Percentiles rank a stretch among this genome's conserved stretches.
These are phyloP conservation scores for Dactylonectria macrodidyma DNA, from an alignment of 2,329 filamentous ascomycete species.

Conservation along the genomic window DNA sequence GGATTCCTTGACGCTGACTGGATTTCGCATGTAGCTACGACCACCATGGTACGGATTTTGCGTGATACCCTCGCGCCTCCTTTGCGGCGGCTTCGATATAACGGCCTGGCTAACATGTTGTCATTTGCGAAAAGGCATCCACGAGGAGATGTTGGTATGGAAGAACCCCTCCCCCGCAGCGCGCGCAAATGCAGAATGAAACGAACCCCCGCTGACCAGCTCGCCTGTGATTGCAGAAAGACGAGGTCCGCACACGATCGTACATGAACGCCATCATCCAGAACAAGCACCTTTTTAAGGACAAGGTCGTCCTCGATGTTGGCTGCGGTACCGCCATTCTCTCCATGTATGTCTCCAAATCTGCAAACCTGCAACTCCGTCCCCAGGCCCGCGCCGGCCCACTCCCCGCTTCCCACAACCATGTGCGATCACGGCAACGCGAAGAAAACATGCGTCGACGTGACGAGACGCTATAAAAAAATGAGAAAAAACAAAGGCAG, in stretches of 20 bases:
- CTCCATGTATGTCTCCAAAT: slow-evolving; percentile 82
- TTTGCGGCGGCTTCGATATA: slow-evolving; percentile 19
- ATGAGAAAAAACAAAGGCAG: neutral
- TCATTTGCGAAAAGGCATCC: slow-evolving; percentile 77
- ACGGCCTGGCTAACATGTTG: slow-evolving; percentile 41
- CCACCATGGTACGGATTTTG: slow-evolving; percentile 82
- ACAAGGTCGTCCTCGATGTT: slow-evolving; percentile 90
- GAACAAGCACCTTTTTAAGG: slow-evolving; percentile 94
- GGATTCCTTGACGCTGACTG: slow-evolving; percentile 52
- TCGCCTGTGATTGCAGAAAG: slow-evolving; percentile 76
- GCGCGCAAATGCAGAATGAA: slow-evolving; percentile 25
- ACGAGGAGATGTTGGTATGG: slow-evolving; percentile 98
- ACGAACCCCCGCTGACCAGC: slow-evolving; percentile 38
- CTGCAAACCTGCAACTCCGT: slow-evolving; percentile 12
- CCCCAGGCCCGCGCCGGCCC: neutral
- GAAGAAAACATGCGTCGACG: neutral
- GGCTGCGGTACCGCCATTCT: slow-evolving; percentile 98
- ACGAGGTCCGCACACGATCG: slow-evolving; percentile 95
- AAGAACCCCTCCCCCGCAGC: slow-evolving; percentile 39
- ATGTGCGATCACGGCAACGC: neutral
- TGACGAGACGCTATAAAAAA: neutral
- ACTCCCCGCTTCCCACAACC: slow-evolving; percentile 10
- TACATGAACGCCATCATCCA: slow-evolving; percentile 99
- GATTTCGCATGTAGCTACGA: slow-evolving; percentile 79
- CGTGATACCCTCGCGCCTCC: slow-evolving; percentile 38